phyloP scores from a whole-genome alignment of 2,329 filamentous ascomycete species.

The Xylariaceae sp. region DNA sequence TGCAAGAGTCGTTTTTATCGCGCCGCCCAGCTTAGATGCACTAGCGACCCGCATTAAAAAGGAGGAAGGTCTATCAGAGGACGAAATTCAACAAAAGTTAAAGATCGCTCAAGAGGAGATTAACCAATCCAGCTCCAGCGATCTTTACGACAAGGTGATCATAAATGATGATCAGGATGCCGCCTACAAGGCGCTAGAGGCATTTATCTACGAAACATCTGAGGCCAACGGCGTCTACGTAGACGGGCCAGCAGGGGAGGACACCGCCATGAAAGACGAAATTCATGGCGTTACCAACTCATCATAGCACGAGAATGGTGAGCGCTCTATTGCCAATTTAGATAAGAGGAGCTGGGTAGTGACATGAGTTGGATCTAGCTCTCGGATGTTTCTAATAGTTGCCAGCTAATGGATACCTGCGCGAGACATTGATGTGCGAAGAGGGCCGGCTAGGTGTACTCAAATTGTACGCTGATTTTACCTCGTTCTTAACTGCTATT shows the following conservation, averaged over 20 bases:
- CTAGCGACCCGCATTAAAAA: slow-evolving; percentile 42
- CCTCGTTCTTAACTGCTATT: not conserved
- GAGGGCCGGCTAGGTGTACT: not conserved
- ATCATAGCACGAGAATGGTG: slow-evolving; percentile 3
- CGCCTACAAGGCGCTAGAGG: slow-evolving; percentile 46
- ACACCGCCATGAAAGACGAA: slow-evolving; percentile 12
- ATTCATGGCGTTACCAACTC: slow-evolving; percentile 3
- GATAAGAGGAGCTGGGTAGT: not conserved
- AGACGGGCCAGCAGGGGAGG: slow-evolving; percentile 24
- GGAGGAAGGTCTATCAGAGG: slow-evolving; percentile 41
- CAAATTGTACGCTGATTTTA: not conserved
- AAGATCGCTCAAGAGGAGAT: slow-evolving; percentile 38
- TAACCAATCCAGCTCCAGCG: slow-evolving; percentile 43
- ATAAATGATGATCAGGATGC: slow-evolving; percentile 49
- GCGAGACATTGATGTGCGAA: not conserved
- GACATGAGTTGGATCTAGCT: not conserved
- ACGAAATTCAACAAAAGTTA: slow-evolving; percentile 44
- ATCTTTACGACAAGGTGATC: slow-evolving; percentile 49
- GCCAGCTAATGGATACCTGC: not conserved
- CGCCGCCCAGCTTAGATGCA: slow-evolving; percentile 38
- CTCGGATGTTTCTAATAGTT: not conserved
- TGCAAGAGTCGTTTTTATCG: slow-evolving; percentile 53
- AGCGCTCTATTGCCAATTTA: too few species aligned
- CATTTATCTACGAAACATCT: slow-evolving; percentile 42
- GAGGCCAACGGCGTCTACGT: slow-evolving; percentile 24